phyloP scores from a whole-genome alignment of 352 stramenopile species.

The Aphanomyces euteiches region DNA sequence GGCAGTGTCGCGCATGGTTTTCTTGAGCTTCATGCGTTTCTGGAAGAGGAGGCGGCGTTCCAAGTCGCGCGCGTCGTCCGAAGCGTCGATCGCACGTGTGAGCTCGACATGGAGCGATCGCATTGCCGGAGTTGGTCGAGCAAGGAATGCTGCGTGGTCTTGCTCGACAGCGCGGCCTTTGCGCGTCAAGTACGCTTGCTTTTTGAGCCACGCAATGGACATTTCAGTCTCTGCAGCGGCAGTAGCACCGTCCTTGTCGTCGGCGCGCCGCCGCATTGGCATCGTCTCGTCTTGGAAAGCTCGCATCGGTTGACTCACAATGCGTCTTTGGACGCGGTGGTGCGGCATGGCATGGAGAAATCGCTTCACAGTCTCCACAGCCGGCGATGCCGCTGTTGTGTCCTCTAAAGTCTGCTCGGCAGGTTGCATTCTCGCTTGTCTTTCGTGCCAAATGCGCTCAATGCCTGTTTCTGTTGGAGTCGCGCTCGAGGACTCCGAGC shows the following conservation, averaged over 20 bases:
- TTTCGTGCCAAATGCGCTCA: background rate
- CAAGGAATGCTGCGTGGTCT: constrained; percentile 16
- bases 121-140: constrained; percentile 30
- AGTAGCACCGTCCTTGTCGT: background rate
- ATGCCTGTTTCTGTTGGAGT: background rate
- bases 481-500: background rate
- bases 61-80: constrained; percentile 37
- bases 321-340: constrained; percentile 15
- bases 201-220: constrained; percentile 11
- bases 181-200: constrained; percentile 18
- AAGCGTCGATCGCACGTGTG: background rate
- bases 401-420: background rate
- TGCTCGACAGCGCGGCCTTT: constrained; percentile 32
- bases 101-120: constrained; percentile 11
- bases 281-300: background rate
- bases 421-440: background rate
- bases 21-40: background rate
- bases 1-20: background rate
- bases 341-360: background rate
- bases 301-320: constrained; percentile 6
- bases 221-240: background rate
- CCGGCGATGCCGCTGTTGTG: background rate
- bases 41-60: constrained; percentile 37
- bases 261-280: background rate
- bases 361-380: constrained; percentile 15